These are phyloP conservation scores for Colletotrichum cuscutae DNA, from an alignment of 2,329 filamentous ascomycete species.

Conservation along the genomic window DNA sequence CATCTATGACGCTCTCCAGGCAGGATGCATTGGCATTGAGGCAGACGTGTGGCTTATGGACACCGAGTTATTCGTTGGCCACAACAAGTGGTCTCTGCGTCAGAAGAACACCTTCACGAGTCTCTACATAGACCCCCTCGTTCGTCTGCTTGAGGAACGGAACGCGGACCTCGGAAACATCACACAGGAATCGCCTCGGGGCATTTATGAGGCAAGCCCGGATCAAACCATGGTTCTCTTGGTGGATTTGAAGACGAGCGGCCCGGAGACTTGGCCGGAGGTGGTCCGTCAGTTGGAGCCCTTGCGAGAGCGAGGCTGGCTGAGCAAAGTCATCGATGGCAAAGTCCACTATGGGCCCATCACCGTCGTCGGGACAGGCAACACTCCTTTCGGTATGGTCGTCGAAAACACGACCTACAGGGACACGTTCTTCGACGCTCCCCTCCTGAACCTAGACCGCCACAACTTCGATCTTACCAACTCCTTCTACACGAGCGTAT, in stretches of 20 bases:
- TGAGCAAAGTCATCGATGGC: conserved; percentile 63
- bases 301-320: conserved; percentile 67
- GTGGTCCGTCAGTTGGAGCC: conserved; percentile 67
- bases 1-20: conserved; percentile 69
- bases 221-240: conserved; percentile 69
- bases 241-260: conserved; percentile 75
- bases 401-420: conserved; percentile 62
- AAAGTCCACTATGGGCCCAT: conserved; percentile 65
- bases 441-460: conserved; percentile 55
- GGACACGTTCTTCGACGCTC: conserved; percentile 75
- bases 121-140: conserved; percentile 73
- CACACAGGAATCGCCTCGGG: conserved; percentile 49
- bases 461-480: conserved; percentile 61
- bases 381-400: conserved; percentile 67
- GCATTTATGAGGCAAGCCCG: conserved; percentile 66
- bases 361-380: conserved; percentile 76
- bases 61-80: conserved; percentile 69
- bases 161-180: conserved; percentile 56
- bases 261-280: conserved; percentile 60
- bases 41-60: conserved; percentile 75
- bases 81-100: conserved; percentile 65
- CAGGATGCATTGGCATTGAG: conserved; percentile 72
- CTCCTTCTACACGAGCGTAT: conserved; percentile 73
- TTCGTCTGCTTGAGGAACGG: conserved; percentile 66
- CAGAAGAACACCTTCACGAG: conserved; percentile 65